Conservation (phyloP, 2,329 filamentous ascomycete species). For the Sclerotinia nivalis region DNA sequence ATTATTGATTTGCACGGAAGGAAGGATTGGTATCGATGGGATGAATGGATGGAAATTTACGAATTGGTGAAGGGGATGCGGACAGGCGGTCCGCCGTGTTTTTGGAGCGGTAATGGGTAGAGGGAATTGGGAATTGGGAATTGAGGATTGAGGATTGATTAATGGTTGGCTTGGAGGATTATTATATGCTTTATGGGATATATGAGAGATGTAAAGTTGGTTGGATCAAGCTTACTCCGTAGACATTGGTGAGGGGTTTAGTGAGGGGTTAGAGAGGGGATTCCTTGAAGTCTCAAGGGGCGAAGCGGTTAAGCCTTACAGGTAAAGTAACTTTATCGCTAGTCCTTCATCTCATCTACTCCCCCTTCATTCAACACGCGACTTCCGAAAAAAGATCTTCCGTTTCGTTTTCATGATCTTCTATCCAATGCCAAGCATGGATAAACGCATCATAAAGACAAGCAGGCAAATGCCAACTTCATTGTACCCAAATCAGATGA, state of each 20-base stretch:
- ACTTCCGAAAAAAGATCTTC: not conserved
- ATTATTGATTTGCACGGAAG: not conserved
- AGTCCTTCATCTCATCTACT: not conserved
- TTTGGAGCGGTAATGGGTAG: not conserved
- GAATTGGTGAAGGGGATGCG: not conserved
- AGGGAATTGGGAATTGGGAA: not conserved
- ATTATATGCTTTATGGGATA: not conserved
- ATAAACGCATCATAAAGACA: constrained; percentile 16
- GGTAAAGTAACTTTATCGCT: not conserved
- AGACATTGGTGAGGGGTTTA: not conserved
- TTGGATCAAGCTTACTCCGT: not conserved
- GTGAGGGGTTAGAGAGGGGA: not conserved
- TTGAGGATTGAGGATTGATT: not conserved
- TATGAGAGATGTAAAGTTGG: not conserved
- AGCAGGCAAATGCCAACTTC: not conserved
- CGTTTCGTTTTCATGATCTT: not conserved
- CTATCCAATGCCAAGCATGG: constrained; percentile 14
- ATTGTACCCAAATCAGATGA: constrained; percentile 6
- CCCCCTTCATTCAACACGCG: not conserved
- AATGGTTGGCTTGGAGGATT: not conserved
- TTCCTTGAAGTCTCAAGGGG: not conserved
- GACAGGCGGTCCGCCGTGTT: constrained; percentile 11
- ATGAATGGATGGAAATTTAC: not conserved
- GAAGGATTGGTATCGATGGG: not conserved
- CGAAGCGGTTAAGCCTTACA: constrained; percentile 2